Evolutionary conservation across 2,329 filamentous ascomycete genomes (phyloP).

Genomic region (Cercospora berteroae): DNA sequence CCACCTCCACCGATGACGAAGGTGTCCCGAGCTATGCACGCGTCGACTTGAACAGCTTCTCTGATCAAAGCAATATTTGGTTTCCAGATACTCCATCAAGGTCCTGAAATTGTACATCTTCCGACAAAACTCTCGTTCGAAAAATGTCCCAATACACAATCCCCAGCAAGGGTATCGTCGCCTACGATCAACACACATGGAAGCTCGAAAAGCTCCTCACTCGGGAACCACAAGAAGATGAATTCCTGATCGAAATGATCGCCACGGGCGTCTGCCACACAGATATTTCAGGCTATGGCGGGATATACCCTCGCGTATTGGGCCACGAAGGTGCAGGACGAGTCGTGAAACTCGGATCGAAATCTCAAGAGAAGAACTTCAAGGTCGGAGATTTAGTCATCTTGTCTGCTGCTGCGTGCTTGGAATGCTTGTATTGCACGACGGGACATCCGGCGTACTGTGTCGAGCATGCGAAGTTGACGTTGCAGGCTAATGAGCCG

Average conservation of each 20-base stretch:
- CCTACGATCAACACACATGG: constrained; percentile 29
- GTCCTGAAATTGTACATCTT: too few relatives aligned
- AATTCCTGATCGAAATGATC: constrained; percentile 52
- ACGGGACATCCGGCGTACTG: constrained; percentile 50
- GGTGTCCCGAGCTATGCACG: constrained; percentile 8
- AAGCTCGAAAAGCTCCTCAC: constrained; percentile 25
- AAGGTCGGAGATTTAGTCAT: constrained; percentile 44
- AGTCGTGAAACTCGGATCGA: constrained; percentile 21
- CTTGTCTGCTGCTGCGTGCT: constrained; percentile 46
- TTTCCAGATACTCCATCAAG: constrained; percentile 4
- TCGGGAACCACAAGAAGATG: constrained; percentile 36
- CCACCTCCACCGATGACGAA: constrained; percentile 8
- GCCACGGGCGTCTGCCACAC: constrained; percentile 56
- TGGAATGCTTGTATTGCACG: constrained; percentile 46
- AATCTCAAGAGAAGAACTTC: constrained; percentile 13
- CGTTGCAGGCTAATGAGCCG: constrained; percentile 24
- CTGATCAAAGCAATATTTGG: neutral
- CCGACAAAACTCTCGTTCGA: too few relatives aligned
- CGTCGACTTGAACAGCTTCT: neutral
- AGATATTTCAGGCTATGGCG: constrained; percentile 37
- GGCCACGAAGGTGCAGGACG: constrained; percentile 32
- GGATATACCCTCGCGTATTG: constrained; percentile 29
- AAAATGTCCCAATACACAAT: constrained; percentile 23
- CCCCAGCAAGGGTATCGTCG: constrained; percentile 32
- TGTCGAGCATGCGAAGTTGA: constrained; percentile 42